These are phyloP conservation scores for Xylaria acuta DNA, from an alignment of 495 filamentous ascomycete genomes.

Conservation along the genomic window DNA sequence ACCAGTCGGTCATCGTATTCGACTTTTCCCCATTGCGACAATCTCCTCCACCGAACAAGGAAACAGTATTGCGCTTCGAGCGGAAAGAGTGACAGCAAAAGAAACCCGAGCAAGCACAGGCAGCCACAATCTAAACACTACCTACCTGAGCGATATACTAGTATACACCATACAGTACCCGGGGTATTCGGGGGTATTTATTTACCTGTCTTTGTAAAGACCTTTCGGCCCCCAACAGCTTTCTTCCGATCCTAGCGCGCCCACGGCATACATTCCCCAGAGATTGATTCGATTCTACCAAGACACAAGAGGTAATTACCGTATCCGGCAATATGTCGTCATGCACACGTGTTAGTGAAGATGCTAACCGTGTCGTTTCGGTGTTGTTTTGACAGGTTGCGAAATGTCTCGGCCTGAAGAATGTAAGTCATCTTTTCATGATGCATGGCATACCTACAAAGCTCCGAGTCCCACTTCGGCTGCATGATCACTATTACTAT, in stretches of 20 bases:
- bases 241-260: not conserved
- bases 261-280: not conserved
- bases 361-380: slow-evolving; percentile 13
- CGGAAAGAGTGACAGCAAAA: not conserved
- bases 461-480: not conserved
- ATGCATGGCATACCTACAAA: slow-evolving; percentile 1
- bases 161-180: not conserved
- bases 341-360: not conserved
- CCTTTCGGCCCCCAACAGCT: slow-evolving; percentile 22
- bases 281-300: slow-evolving; percentile 12
- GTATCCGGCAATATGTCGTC: slow-evolving; percentile 20
- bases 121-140: not conserved
- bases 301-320: slow-evolving; percentile 26
- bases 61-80: not conserved
- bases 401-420: slow-evolving; percentile 17
- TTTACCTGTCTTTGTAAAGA: not conserved
- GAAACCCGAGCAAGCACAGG: not conserved
- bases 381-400: not conserved
- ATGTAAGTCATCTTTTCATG: slow-evolving; percentile 16
- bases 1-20: not conserved
- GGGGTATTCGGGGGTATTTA: not conserved
- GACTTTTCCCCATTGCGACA: not conserved
- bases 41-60: not conserved
- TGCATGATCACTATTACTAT: not conserved
- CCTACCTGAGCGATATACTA: too few species aligned